Conservation (phyloP, 1,284 basidiomycete species). For the Malassezia slooffiae region DNA sequence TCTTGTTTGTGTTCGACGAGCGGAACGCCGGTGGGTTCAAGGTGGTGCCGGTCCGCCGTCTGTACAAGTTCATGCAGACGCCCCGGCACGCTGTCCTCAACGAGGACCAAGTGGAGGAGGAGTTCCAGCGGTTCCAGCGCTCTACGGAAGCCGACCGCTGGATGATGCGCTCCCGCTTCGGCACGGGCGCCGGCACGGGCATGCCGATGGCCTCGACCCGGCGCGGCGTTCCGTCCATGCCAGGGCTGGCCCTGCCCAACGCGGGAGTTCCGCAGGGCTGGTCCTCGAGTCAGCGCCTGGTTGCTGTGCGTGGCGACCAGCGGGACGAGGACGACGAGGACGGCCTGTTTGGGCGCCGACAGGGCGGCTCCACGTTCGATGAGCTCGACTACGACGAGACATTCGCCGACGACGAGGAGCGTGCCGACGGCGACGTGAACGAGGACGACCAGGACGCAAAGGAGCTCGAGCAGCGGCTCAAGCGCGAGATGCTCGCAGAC, state of each 20-base stretch:
- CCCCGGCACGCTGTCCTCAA: constrained; percentile 29
- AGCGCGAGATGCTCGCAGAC: constrained; percentile 45
- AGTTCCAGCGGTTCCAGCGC: constrained; percentile 28
- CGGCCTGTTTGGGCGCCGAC: constrained; percentile 13
- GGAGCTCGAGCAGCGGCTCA: constrained; percentile 42
- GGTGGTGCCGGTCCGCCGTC: constrained; percentile 37
- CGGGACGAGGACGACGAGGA: constrained; percentile 25
- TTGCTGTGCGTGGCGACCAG: constrained; percentile 11
- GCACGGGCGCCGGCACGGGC: constrained; percentile 9
- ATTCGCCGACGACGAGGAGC: constrained; percentile 44
- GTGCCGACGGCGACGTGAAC: constrained; percentile 20
- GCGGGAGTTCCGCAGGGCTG: constrained; percentile 9
- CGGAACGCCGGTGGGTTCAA: constrained; percentile 41
- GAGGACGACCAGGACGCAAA: constrained; percentile 38
- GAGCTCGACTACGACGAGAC: constrained; percentile 44
- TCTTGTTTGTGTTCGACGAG: constrained; percentile 44
- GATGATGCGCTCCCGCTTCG: constrained; percentile 22
- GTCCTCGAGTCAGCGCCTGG: constrained; percentile 8
- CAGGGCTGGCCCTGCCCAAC: constrained; percentile 7
- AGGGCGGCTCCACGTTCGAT: constrained; percentile 27
- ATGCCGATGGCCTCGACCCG: not conserved
- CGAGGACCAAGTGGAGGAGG: constrained; percentile 32
- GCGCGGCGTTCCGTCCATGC: constrained; percentile 5
- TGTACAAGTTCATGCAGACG: constrained; percentile 44
- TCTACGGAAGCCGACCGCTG: constrained; percentile 27